Conservation (phyloP, 140 eudicot species). For the Ambrosia hybrid region DNA sequence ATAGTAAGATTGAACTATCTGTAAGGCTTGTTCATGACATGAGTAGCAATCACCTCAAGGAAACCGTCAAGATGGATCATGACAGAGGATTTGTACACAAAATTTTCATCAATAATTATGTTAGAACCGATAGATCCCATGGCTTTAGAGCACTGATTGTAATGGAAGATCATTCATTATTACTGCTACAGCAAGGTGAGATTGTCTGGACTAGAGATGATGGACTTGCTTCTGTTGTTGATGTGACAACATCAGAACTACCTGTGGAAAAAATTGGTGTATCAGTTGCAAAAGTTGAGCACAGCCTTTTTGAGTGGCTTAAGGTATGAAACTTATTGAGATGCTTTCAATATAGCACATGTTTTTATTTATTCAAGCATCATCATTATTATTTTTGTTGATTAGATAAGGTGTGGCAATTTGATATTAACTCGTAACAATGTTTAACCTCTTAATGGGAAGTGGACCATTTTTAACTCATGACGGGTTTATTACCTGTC, state of each 20-base stretch:
- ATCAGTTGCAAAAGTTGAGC: constrained; percentile 96
- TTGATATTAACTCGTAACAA: neutral
- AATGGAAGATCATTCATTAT: constrained; percentile 94
- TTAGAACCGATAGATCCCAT: constrained; percentile 78
- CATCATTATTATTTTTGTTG: neutral
- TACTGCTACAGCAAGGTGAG: constrained; percentile 89
- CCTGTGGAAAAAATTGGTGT: constrained; percentile 90
- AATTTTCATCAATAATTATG: constrained; percentile 75
- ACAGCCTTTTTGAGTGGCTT: constrained; percentile 90
- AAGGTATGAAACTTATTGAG: constrained; percentile 55
- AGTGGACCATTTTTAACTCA: neutral
- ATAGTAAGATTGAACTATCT: constrained; percentile 62
- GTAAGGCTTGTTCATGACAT: constrained; percentile 74
- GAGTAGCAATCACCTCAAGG: constrained; percentile 70
- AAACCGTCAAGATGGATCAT: constrained; percentile 67
- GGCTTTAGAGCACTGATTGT: constrained; percentile 98
- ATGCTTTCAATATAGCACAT: constrained; percentile 1
- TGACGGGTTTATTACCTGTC: neutral
- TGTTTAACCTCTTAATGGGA: constrained; percentile 9
- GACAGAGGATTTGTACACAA: constrained; percentile 83
- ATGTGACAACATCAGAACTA: constrained; percentile 81
- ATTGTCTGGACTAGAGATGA: constrained; percentile 99
- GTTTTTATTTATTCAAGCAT: neutral
- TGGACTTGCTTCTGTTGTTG: constrained; percentile 87
- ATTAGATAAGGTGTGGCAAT: neutral